phyloP scores from a whole-genome alignment of 2,329 filamentous ascomycete genomes.

The Colletotrichum tropicicola region DNA sequence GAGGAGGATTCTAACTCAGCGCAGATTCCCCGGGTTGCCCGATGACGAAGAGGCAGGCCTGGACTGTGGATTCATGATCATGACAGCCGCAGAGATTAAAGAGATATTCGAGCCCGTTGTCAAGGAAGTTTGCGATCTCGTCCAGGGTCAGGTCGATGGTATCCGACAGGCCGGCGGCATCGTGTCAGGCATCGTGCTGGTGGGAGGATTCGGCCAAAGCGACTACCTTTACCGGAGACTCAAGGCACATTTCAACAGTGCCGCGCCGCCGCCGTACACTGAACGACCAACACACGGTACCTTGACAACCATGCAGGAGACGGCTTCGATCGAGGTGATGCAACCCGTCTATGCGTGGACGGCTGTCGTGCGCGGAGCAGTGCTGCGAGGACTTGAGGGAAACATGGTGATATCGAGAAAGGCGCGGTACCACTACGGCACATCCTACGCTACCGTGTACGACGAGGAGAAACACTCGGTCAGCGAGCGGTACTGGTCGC shows the following conservation, averaged over 20 bases:
- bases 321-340: constrained; percentile 77
- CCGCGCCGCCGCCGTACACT: constrained; percentile 70
- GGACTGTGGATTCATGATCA: constrained; percentile 79
- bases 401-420: constrained; percentile 81
- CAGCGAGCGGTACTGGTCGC: constrained; percentile 80
- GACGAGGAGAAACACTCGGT: constrained; percentile 79
- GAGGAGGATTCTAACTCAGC: not conserved
- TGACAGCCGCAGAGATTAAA: constrained; percentile 75
- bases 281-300: constrained; percentile 75
- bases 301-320: constrained; percentile 53
- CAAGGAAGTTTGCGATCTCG: constrained; percentile 73
- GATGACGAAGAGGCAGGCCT: constrained; percentile 80
- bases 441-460: constrained; percentile 83
- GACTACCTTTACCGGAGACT: constrained; percentile 78
- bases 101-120: constrained; percentile 81
- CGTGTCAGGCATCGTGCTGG: constrained; percentile 80
- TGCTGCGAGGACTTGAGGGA: constrained; percentile 78
- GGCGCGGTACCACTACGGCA: constrained; percentile 81
- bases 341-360: constrained; percentile 86
- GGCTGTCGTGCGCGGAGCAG: constrained; percentile 80
- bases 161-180: constrained; percentile 69
- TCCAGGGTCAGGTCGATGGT: constrained; percentile 72
- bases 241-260: constrained; percentile 72
- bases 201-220: constrained; percentile 84
- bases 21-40: constrained; percentile 74